Evolutionary conservation across 805 yeast species (phyloP), one percentile per base, ranked within the genome.

Genomic region (Candida insectalens): DNA sequence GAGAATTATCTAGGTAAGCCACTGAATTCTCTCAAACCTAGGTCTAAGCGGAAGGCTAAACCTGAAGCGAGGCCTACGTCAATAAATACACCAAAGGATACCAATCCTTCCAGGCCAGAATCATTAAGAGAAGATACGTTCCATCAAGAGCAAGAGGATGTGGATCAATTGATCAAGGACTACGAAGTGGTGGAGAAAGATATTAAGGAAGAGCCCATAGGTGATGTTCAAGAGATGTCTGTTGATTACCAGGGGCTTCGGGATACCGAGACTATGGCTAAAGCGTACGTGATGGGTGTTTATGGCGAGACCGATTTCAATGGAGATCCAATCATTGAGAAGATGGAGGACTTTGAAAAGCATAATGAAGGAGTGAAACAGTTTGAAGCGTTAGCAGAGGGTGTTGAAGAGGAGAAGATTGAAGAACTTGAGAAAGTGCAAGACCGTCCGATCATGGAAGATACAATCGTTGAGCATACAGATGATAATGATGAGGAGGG

Each of bases 261-360:
- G 14, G 69, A 73, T 43, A 36, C 69, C 42, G 79, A 74, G 32
- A 63, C 69, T 3, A 69, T 76, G 77, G 80, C 73, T 0, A 62
- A 65, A 33, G 81, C 80, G 1, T 77, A 77, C 42, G 57, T 63
- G n/a, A 43, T 63, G 16, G 83, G 83, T 1, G 50, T 69, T 42
- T 75, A 72, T 45, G 52, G 70, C 7, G 63, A 57, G 17, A 69
- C 74, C 0, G 65, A 66, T 32, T 7, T 8, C 7, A 10, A 12
- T 10, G 23, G 14, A 4, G 82, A 82, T 0, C 69, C 70, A 10
- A 67, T 77, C 1, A 66, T 77, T 15, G 70, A 71, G 39, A 57
- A 63, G 35, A 34, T 76, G 8, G 64, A 59, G 9, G 84, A 77
- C 47, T 74, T 77, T 45, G 68, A 69, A 41, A 46, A 41, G 3